phyloP scores from a whole-genome alignment of 805 yeast genomes.

The Kazachstania martiniae region DNA sequence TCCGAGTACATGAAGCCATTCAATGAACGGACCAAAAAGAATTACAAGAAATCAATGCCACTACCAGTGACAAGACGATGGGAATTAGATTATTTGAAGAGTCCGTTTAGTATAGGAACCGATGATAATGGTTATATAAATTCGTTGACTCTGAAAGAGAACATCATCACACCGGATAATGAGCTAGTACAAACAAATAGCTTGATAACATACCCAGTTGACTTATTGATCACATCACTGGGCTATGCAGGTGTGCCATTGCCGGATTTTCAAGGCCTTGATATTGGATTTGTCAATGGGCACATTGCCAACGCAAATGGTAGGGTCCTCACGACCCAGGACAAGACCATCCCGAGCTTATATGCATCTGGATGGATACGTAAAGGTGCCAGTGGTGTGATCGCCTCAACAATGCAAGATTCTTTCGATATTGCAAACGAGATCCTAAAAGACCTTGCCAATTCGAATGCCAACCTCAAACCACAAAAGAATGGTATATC shows the following conservation, averaged over 20 bases:
- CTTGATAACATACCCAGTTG: constrained; percentile 32
- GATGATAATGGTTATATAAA: constrained; percentile 29
- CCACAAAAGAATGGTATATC: too few species aligned
- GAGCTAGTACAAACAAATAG: constrained; percentile 16
- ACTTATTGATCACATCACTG: constrained; percentile 66
- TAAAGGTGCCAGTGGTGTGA: constrained; percentile 79
- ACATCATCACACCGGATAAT: constrained; percentile 12
- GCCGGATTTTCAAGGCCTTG: constrained; percentile 41
- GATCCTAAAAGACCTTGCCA: constrained; percentile 45
- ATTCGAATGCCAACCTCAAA: constrained; percentile 2
- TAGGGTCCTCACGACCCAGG: constrained; percentile 27
- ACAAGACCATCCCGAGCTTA: constrained; percentile 33
- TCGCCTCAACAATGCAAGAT: constrained; percentile 82
- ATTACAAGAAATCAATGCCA: constrained; percentile 15
- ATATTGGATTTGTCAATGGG: constrained; percentile 38
- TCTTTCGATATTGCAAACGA: constrained; percentile 65
- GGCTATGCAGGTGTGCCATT: constrained; percentile 72
- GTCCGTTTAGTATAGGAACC: constrained; percentile 45
- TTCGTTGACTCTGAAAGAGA: constrained; percentile 15
- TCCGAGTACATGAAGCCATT: constrained; percentile 37
- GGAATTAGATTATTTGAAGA: constrained; percentile 57
- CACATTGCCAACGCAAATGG: constrained; percentile 38
- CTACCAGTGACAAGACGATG: constrained; percentile 32
- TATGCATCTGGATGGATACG: constrained; percentile 90
- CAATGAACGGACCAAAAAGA: constrained; percentile 21